Base-by-base conservation (phyloP, 805 yeast species). In the Candida coquimbonensis region DNA sequence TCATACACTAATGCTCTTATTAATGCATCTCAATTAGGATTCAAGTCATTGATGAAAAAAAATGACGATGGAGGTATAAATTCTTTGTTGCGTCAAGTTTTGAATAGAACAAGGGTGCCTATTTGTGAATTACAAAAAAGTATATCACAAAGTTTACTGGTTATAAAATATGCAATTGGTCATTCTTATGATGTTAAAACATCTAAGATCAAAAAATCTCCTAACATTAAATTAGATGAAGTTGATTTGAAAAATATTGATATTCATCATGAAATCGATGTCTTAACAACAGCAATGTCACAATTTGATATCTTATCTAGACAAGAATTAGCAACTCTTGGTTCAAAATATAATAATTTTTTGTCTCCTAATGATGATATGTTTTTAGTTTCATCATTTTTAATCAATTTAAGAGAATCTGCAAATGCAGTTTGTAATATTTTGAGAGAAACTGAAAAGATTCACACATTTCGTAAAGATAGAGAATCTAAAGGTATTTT, bases 11-110 rank as follows among this genome's bases (percentile, higher is more conserved):
- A 64, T 53, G 77, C 76, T 3, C 48, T 74, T 25, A 62, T 73
- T 7, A 75, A 74, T 45, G 72, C 78, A 0, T 73, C 77, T 40
- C 78, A 75, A 46, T 53, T 73, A 14, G 71, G 73, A 49, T 70
- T 65, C 37, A 60, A 72, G 34, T 26, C 43, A 3, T 19, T 40
- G 14, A 17, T 35, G 19, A 14, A n/a, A 27, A 19, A 11, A 5
- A 21, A 21, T 21, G 1, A 49, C 69, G 47, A 25, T 46, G 45
- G 49, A 1, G 57, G 59, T 13, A 27, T 58, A 62, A 40, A 65
- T 66, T 51, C 56, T 63, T 5, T 66, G 16, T 56, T 73, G 19
- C 43, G 52, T 9, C 49, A 50, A 5, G 62, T 70, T 11, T 45
- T 74, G 24, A 43, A 49, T 1, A 57, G 63, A 31, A 57, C 70